Percentiles rank a stretch among this genome's conserved stretches.
Conservation (phyloP, 2,329 filamentous ascomycete species). For the Fusarium euwallaceae region DNA sequence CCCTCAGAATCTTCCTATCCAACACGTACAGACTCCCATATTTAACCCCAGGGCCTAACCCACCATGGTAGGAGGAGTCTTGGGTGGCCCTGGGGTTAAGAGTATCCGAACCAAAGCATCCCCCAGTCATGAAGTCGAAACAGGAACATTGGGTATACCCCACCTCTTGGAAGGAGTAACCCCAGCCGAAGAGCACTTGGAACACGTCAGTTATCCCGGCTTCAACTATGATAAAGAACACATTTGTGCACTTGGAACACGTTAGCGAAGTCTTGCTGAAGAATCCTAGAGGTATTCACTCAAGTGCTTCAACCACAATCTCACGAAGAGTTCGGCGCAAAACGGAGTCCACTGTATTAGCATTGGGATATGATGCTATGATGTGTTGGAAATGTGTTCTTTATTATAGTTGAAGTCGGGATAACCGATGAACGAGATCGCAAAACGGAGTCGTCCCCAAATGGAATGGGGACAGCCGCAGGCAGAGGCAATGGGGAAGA, state of each 20-base stretch:
- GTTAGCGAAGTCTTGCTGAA: not conserved
- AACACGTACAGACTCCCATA: not conserved
- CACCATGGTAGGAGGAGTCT: not conserved
- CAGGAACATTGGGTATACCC: slow-evolving; percentile 54
- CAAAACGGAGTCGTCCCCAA: not conserved
- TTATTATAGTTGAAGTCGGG: too few relatives aligned
- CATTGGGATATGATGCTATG: too few relatives aligned
- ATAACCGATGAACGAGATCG: too few relatives aligned
- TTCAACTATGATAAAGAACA: too few relatives aligned
- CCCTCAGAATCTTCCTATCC: not conserved
- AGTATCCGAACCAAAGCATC: not conserved
- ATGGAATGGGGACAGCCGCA: not conserved
- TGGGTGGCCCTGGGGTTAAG: not conserved
- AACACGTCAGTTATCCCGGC: not conserved
- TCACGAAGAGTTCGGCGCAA: not conserved
- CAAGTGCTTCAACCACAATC: not conserved
- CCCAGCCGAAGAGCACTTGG: slow-evolving; percentile 51
- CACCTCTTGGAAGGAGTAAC: slow-evolving; percentile 64
- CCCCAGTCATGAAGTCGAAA: slow-evolving; percentile 61
- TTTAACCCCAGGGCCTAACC: not conserved
- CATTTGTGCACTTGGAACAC: not conserved
- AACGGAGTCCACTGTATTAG: not conserved
- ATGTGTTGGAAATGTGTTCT: too few relatives aligned
- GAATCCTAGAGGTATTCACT: not conserved
- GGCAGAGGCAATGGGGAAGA: not conserved